Evolutionary conservation across 192 early-diverging fungal genomes (phyloP).

Genomic region (Umbelopsis isabellina): DNA sequence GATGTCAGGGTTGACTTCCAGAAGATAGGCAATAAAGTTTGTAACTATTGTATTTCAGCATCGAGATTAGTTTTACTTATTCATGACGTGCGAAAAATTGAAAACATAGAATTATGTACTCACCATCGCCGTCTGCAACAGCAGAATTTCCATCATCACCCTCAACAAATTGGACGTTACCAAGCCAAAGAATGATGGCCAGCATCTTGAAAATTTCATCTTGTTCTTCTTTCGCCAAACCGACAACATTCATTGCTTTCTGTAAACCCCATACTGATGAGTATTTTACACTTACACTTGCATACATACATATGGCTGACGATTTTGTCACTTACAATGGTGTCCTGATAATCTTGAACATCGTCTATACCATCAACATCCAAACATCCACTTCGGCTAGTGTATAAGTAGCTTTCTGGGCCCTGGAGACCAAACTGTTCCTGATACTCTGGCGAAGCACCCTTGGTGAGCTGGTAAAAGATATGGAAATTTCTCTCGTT

Average conservation of each 20-base stretch:
- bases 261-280: conserved; percentile 23
- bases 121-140: conserved; percentile 64
- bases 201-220: conserved; percentile 89
- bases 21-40: conserved; percentile 72
- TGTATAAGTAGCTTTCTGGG: conserved; percentile 80
- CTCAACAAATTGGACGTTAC: conserved; percentile 91
- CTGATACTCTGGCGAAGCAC: conserved; percentile 72
- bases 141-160: conserved; percentile 73
- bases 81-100: no score
- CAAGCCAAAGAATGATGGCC: conserved; percentile 93
- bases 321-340: conserved; percentile 56
- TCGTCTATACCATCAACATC: conserved; percentile 95
- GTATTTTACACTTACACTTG: neutral
- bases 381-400: conserved; percentile 71
- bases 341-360: conserved; percentile 81
- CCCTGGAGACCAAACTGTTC: conserved; percentile 72
- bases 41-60: conserved; percentile 51
- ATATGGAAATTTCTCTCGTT: conserved; percentile 99
- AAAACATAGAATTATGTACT: neutral
- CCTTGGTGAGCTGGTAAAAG: conserved; percentile 90
- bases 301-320: neutral
- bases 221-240: conserved; percentile 80
- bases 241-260: conserved; percentile 93
- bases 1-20: conserved; percentile 63
- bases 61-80: no score